These are phyloP conservation scores for Acidomyces sp. DNA, from an alignment of 495 filamentous ascomycete species.

Conservation along the genomic window DNA sequence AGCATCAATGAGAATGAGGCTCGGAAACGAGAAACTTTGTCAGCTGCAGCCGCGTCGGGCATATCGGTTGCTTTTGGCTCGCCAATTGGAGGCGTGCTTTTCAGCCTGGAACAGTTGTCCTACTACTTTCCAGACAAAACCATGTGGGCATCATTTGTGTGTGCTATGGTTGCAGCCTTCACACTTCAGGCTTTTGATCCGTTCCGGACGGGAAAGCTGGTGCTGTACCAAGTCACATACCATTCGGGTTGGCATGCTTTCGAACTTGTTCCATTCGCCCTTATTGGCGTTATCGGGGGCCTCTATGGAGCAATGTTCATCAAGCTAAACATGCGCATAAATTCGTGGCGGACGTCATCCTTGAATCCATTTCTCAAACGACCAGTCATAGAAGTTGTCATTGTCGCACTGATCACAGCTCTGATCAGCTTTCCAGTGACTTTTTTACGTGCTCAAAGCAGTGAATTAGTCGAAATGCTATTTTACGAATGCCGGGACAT, in stretches of 20 bases:
- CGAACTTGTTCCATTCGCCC: slow-evolving; percentile 75
- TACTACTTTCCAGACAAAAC: slow-evolving; percentile 99
- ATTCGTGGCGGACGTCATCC: slow-evolving; percentile 54
- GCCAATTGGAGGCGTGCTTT: slow-evolving; percentile 89
- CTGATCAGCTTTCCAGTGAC: slow-evolving; percentile 88
- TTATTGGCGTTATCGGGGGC: slow-evolving; percentile 81
- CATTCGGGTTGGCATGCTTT: slow-evolving; percentile 87
- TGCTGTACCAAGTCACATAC: slow-evolving; percentile 94
- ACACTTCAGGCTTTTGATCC: slow-evolving; percentile 86
- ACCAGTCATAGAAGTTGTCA: slow-evolving; percentile 62
- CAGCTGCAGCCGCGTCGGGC: slow-evolving; percentile 84
- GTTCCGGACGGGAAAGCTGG: slow-evolving; percentile 90
- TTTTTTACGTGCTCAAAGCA: slow-evolving; percentile 80
- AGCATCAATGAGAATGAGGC: slow-evolving; percentile 85
- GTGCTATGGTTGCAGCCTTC: slow-evolving; percentile 93
- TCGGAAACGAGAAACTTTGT: slow-evolving; percentile 88
- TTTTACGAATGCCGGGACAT: slow-evolving; percentile 79
- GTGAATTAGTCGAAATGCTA: slow-evolving; percentile 80
- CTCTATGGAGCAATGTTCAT: slow-evolving; percentile 92
- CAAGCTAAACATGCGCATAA: slow-evolving; percentile 79
- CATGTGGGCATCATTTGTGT: slow-evolving; percentile 99
- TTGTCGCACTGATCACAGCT: slow-evolving; percentile 65
- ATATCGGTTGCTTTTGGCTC: slow-evolving; percentile 97
- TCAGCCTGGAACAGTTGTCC: slow-evolving; percentile 90
- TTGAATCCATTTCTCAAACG: slow-evolving; percentile 39